Evolutionary conservation across 2,329 filamentous ascomycete species (phyloP).

Genomic region (Metarhizium album): DNA sequence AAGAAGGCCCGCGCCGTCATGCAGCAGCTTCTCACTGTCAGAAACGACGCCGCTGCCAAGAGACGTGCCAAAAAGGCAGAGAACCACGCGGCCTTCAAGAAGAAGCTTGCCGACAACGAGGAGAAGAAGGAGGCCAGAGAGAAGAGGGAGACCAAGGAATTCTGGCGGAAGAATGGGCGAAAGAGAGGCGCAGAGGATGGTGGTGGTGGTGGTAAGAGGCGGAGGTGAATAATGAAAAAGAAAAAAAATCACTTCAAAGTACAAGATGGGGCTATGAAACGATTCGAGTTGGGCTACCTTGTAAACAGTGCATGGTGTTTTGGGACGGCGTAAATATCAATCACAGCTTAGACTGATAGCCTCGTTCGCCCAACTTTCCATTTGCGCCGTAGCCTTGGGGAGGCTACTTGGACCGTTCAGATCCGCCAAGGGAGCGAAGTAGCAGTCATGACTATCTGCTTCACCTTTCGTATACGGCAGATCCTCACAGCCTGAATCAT

Average conservation of each 20-base stretch:
- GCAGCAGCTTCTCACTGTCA: constrained; percentile 82
- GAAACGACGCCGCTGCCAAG: constrained; percentile 85
- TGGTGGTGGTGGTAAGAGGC: constrained; percentile 26
- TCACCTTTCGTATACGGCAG: no score
- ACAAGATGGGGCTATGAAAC: no score
- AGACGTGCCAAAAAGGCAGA: constrained; percentile 79
- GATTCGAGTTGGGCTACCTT: no score
- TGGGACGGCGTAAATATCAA: not conserved
- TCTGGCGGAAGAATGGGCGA: constrained; percentile 83
- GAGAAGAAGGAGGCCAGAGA: constrained; percentile 82
- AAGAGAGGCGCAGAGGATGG: constrained; percentile 40
- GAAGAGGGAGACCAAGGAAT: constrained; percentile 86
- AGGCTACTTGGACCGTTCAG: no score
- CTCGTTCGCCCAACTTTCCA: no score
- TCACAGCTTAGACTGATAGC: not conserved
- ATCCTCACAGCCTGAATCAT: no score
- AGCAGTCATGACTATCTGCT: no score
- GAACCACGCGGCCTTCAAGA: constrained; percentile 66
- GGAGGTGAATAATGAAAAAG: constrained; percentile 16
- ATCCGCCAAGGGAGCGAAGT: no score
- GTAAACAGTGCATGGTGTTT: not conserved
- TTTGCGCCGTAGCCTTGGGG: no score
- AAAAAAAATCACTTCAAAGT: no score
- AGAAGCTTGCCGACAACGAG: constrained; percentile 69
- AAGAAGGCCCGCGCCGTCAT: constrained; percentile 78